phyloP scores from a whole-genome alignment of 2,329 filamentous ascomycete species.

The Endocalyx cinctus region DNA sequence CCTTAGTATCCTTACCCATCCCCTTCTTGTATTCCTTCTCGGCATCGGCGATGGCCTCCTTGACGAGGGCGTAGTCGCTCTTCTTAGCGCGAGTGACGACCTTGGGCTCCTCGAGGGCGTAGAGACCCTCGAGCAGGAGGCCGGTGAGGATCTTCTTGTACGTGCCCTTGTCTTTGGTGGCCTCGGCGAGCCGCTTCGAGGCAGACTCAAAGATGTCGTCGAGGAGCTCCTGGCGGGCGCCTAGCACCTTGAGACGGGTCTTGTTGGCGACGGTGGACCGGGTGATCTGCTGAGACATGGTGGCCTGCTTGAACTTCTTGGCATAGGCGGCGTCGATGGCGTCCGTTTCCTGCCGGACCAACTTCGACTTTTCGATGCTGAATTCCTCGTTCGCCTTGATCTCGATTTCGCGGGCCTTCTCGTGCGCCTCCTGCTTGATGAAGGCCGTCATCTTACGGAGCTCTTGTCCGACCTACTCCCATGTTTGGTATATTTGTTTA shows the following conservation, averaged over 20 bases:
- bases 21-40: constrained; percentile 80
- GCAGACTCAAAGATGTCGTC: constrained; percentile 84
- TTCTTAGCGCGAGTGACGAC: constrained; percentile 71
- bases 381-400: constrained; percentile 99
- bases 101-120: constrained; percentile 78
- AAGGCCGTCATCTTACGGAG: constrained; percentile 99
- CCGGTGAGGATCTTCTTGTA: constrained; percentile 75
- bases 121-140: constrained; percentile 83
- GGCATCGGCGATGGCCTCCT: constrained; percentile 74
- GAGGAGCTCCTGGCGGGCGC: constrained; percentile 83
- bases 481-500: constrained; percentile 1
- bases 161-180: constrained; percentile 64
- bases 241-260: constrained; percentile 83
- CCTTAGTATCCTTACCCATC: constrained; percentile 62
- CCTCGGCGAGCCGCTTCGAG: constrained; percentile 63
- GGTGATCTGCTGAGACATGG: constrained; percentile 98
- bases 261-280: constrained; percentile 95
- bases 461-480: constrained; percentile 84
- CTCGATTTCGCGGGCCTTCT: constrained; percentile 95
- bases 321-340: constrained; percentile 90
- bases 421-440: constrained; percentile 96
- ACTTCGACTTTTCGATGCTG: constrained; percentile 97
- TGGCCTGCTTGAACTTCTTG: constrained; percentile 98
- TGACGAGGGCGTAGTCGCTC: constrained; percentile 70
- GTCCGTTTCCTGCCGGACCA: constrained; percentile 91